A percentile compares a stretch with the other conserved stretches of the same genome.
These are phyloP conservation scores for Huntiella bhutanensis DNA, from an alignment of 2,329 filamentous ascomycete genomes.

Conservation along the genomic window DNA sequence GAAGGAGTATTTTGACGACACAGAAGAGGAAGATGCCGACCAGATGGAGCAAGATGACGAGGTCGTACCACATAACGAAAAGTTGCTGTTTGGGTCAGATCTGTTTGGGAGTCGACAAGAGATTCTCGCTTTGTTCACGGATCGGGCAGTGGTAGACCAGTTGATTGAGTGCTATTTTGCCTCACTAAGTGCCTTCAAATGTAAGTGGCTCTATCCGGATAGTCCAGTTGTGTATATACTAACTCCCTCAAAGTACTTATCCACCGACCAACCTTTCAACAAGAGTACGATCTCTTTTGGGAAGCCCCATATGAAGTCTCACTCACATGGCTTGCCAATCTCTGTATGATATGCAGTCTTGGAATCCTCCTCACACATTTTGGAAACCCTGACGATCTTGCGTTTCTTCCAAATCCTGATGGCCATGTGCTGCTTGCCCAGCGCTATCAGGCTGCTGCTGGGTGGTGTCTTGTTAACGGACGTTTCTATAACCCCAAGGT, in stretches of 20 bases:
- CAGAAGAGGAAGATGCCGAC: conserved; percentile 18
- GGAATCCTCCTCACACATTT: conserved; percentile 27
- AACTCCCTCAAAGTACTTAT: conserved; percentile 25
- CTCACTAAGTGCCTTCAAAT: conserved; percentile 31
- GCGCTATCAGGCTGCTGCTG: conserved; percentile 29
- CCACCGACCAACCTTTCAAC: conserved; percentile 33
- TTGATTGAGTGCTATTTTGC: conserved; percentile 35
- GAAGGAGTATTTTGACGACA: conserved; percentile 36
- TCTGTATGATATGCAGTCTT: conserved; percentile 29
- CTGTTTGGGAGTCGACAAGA: conserved; percentile 25
- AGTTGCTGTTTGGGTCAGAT: conserved; percentile 24
- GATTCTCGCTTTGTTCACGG: conserved; percentile 28
- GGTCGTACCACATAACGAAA: conserved; percentile 19
- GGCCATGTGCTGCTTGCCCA: conserved; percentile 18
- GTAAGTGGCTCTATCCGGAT: conserved; percentile 18
- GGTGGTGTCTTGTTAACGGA: conserved; percentile 31
- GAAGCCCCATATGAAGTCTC: conserved; percentile 21
- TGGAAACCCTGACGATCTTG: conserved; percentile 18
- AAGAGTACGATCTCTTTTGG: conserved; percentile 32
- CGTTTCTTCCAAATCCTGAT: conserved; percentile 18
- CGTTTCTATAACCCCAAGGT: conserved; percentile 31
- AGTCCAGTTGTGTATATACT: conserved; percentile 11
- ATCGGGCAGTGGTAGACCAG: conserved; percentile 27
- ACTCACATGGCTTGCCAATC: conserved; percentile 29
- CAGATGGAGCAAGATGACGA: conserved; percentile 14